Evolutionary conservation across 331 rosid species (phyloP).

Genomic region (Malus hybrid): DNA sequence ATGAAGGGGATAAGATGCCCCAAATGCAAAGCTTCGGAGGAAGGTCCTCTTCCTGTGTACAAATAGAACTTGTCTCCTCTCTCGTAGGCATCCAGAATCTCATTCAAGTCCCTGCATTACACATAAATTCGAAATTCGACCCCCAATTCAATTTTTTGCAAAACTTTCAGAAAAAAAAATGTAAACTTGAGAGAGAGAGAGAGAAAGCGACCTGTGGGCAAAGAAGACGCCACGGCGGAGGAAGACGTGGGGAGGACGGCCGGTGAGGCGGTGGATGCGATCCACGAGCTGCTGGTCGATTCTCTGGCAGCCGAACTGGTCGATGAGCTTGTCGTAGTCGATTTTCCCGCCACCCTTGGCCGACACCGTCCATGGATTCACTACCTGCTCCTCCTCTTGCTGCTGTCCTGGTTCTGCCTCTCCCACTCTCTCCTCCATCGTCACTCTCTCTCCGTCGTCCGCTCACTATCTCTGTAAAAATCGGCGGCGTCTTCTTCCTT

Average conservation of each 20-base stretch:
- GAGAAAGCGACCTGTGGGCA: slow-evolving; percentile 58
- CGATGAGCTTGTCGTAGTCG: slow-evolving; percentile 84
- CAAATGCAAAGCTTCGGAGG: slow-evolving; percentile 90
- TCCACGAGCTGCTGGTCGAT: slow-evolving; percentile 50
- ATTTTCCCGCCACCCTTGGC: slow-evolving; percentile 71
- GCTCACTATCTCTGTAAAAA: too few species aligned
- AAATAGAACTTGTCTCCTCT: slow-evolving; percentile 77
- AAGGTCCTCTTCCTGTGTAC: slow-evolving; percentile 91
- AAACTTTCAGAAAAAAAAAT: background rate
- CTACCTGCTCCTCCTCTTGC: slow-evolving; percentile 32
- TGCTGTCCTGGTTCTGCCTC: background rate
- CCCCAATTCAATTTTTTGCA: background rate
- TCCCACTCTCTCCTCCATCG: slow-evolving; percentile 11
- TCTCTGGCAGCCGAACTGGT: slow-evolving; percentile 81
- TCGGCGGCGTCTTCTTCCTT: too few species aligned
- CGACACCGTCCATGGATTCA: slow-evolving; percentile 81
- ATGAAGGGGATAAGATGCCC: slow-evolving; percentile 89
- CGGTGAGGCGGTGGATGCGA: slow-evolving; percentile 64
- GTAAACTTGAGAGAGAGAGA: background rate
- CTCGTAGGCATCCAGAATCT: slow-evolving; percentile 66
- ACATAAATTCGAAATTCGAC: background rate
- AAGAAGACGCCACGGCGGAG: slow-evolving; percentile 94
- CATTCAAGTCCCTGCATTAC: slow-evolving; percentile 54
- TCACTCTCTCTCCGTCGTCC: background rate
- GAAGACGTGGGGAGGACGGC: slow-evolving; percentile 66